phyloP scores from a whole-genome alignment of 768 basidiomycete species.

The Xerocomellus amylosporus region DNA sequence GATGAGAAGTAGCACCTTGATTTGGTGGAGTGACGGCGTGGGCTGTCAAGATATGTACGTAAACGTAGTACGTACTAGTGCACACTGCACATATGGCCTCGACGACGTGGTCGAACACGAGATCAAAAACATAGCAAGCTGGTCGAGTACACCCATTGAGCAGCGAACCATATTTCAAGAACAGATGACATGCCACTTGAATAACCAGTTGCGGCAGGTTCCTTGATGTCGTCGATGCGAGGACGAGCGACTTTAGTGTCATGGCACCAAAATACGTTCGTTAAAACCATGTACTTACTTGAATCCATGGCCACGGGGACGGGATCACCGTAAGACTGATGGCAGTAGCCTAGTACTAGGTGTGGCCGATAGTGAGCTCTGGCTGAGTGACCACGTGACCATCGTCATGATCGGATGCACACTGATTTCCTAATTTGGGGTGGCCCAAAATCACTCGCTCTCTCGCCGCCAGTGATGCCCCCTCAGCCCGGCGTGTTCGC shows the following conservation, averaged over 20 bases:
- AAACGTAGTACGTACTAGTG: too few relatives aligned
- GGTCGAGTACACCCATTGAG: not conserved
- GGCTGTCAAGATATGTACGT: too few relatives aligned
- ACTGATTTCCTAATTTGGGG: conserved; percentile 18
- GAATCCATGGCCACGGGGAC: too few relatives aligned
- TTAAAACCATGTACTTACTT: too few relatives aligned
- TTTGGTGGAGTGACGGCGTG: not conserved
- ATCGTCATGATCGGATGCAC: conserved; percentile 23
- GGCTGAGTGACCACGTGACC: conserved; percentile 12
- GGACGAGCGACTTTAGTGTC: too few relatives aligned
- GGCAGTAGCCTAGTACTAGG: too few relatives aligned
- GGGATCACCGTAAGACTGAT: too few relatives aligned
- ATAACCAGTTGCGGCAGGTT: conserved; percentile 57
- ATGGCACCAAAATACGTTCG: too few relatives aligned
- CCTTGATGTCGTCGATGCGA: conserved; percentile 28
- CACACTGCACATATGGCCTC: too few relatives aligned
- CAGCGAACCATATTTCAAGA: not conserved
- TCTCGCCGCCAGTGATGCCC: conserved; percentile 43
- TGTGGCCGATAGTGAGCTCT: too few relatives aligned
- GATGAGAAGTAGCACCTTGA: not conserved
- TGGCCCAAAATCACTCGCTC: conserved; percentile 14
- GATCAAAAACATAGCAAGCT: conserved; percentile 60
- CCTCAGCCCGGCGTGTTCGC: conserved; percentile 70
- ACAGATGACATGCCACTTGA: conserved; percentile 43
- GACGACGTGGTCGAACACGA: conserved; percentile 51